These are phyloP conservation scores for Yamadazyma akitaensis DNA, from an alignment of 805 yeast species.

Conservation along the genomic window DNA sequence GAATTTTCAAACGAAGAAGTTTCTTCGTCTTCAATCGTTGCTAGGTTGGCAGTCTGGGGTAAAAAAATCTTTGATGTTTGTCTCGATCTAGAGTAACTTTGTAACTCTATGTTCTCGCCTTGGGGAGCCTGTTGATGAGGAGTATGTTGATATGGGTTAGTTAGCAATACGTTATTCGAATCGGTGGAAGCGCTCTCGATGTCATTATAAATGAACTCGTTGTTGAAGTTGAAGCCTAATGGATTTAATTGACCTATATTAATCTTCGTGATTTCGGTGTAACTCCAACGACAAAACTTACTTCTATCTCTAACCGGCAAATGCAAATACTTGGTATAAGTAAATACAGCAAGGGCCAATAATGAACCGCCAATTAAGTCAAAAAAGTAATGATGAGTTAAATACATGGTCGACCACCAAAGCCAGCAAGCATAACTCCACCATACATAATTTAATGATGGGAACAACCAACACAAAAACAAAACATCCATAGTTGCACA, in stretches of 20 bases:
- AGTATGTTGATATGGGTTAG: slow-evolving; percentile 11
- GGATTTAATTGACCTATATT: slow-evolving; percentile 32
- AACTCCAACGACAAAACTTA: slow-evolving; percentile 70
- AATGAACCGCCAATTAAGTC: slow-evolving; percentile 93
- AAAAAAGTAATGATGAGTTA: slow-evolving; percentile 93
- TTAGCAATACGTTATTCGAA: background rate
- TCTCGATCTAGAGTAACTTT: slow-evolving; percentile 31
- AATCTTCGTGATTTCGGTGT: slow-evolving; percentile 33
- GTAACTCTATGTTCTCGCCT: slow-evolving; percentile 12
- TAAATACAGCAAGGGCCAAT: slow-evolving; percentile 69
- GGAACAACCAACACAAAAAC: slow-evolving; percentile 81
- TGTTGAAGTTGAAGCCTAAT: slow-evolving; percentile 16
- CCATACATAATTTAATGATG: slow-evolving; percentile 62
- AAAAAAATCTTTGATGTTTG: slow-evolving; percentile 22
- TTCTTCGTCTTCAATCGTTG: slow-evolving; percentile 16
- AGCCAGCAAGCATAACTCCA: slow-evolving; percentile 82
- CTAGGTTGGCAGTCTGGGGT: slow-evolving; percentile 11
- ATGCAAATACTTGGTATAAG: slow-evolving; percentile 60
- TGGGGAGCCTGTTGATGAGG: slow-evolving; percentile 5
- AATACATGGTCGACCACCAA: slow-evolving; percentile 98
- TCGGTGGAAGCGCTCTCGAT: slow-evolving; percentile 1
- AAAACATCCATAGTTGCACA: slow-evolving; percentile 92
- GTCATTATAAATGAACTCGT: slow-evolving; percentile 13
- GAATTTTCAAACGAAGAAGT: slow-evolving; percentile 31
- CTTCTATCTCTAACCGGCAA: slow-evolving; percentile 58